phyloP scores from a whole-genome alignment of 108 stramenopile genomes.

The Ochromonas danica region DNA sequence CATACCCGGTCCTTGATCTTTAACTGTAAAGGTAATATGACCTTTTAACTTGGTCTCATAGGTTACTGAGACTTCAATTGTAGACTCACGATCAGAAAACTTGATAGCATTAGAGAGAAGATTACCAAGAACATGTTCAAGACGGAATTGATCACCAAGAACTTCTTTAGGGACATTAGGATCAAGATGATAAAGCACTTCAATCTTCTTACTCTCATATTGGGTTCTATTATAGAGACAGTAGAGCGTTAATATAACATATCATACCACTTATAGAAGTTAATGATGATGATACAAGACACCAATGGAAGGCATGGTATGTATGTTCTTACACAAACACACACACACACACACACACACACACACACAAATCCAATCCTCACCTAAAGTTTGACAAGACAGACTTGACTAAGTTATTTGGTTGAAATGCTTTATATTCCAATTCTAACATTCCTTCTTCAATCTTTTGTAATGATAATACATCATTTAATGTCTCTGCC shows the following conservation, averaged over 20 bases:
- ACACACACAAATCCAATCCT: not conserved
- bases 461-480: conserved; percentile 18
- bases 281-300: too few relatives aligned
- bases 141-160: conserved; percentile 20
- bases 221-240: not conserved
- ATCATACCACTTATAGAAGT: too few relatives aligned
- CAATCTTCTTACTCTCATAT: not conserved
- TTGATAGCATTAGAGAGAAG: conserved; percentile 22
- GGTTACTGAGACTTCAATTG: not conserved
- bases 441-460: conserved; percentile 26
- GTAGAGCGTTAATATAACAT: not conserved
- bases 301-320: too few relatives aligned
- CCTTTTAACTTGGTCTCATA: not conserved
- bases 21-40: not conserved
- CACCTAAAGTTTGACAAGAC: not conserved
- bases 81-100: not conserved
- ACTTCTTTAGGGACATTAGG: not conserved
- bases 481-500: conserved; percentile 26
- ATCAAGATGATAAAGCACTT: not conserved
- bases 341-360: not conserved
- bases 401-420: not conserved
- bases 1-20: conserved; percentile 10
- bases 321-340: too few relatives aligned
- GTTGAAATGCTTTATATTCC: conserved; percentile 2
- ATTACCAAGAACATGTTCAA: conserved; percentile 9